Conservation (phyloP, 2,329 filamentous ascomycete species). For the Penicillium sp. region DNA sequence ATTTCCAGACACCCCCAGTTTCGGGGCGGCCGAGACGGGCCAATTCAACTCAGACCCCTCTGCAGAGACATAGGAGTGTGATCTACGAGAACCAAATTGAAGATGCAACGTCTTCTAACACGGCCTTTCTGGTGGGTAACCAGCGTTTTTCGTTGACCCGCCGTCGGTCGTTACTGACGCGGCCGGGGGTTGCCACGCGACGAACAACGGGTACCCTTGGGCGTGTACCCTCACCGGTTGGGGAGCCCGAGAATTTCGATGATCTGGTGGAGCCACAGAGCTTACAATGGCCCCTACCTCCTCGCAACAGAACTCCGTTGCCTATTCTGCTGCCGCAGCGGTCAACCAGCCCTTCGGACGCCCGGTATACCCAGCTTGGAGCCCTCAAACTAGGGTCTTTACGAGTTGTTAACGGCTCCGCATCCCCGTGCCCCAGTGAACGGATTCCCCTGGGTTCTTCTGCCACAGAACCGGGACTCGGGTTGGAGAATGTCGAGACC, state of each 20-base stretch:
- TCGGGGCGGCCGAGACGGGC: constrained; percentile 23
- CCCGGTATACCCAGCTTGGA: constrained; percentile 39
- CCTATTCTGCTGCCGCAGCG: constrained; percentile 9
- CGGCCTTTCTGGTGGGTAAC: constrained; percentile 30
- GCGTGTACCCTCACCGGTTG: constrained; percentile 22
- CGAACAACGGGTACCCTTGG: constrained; percentile 25
- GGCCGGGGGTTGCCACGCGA: constrained; percentile 35
- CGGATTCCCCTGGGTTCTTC: constrained; percentile 21
- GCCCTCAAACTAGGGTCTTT: constrained; percentile 39
- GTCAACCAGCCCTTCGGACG: constrained; percentile 27
- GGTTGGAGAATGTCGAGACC: constrained; percentile 11
- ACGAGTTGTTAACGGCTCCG: constrained; percentile 37
- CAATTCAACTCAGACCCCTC: constrained; percentile 28
- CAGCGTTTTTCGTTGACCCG: constrained; percentile 36
- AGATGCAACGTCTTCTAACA: constrained; percentile 31
- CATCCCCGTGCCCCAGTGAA: constrained; percentile 37
- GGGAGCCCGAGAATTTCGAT: constrained; percentile 17
- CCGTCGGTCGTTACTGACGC: constrained; percentile 34
- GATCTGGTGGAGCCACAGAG: constrained; percentile 8
- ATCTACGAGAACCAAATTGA: constrained; percentile 25
- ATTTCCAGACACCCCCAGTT: constrained; percentile 13
- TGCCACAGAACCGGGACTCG: constrained; percentile 14
- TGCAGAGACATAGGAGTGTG: constrained; percentile 22
- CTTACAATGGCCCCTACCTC: constrained; percentile 22
- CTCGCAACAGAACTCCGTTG: constrained; percentile 11